Base-by-base conservation (phyloP, 1,139 yeast species). In the Meyerozyma elateridarum region DNA sequence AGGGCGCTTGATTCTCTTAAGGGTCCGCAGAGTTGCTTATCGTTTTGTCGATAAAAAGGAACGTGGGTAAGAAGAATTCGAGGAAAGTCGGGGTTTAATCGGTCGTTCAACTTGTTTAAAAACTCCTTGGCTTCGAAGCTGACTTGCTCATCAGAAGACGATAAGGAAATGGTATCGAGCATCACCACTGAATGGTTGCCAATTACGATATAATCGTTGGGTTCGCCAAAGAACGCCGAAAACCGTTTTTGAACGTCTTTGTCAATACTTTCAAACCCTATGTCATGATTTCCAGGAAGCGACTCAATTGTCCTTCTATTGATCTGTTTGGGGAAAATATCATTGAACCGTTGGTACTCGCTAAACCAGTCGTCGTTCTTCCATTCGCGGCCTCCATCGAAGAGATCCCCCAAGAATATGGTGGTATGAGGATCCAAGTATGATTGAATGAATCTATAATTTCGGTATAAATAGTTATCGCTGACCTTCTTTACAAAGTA, bases 371-470 rank as follows among this genome's bases (percentile, higher is more conserved):
- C 63, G 4, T 59, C 64, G 44, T 78, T 76, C 6, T 67, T 67
- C 95, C 96, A 88, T 39, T 85, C 87, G 36, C 97, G 67, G 0
- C 98, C 98, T 9, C 97, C 97, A 55, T 91, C 98, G 50, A 89
- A 85, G 37, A 89, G 58, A 52, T 91, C 98, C 0, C 98, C 98
- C 28, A 91, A 61, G 50, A 87, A 91, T 5, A 89, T 57, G 1
- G 79, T 76, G 3, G 85, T 64, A 48, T 89, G 83, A 0, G 97
- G 96, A 30, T 78, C 75, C 33, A 91, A 64, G 3, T 59, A 45
- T 6, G 59, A 46, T 43, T 84, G 81, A 31, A 84, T 61, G 36
- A 69, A 65, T 37, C 71, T 70, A 73, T 88, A 84, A 49, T 89
- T 88, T 39, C 93, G 66, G 42, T 76, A 79, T 38, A 87, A 77